These are phyloP conservation scores for Solanum chmielewskii DNA, from an alignment of 257 asterid genomes.

Conservation along the genomic window DNA sequence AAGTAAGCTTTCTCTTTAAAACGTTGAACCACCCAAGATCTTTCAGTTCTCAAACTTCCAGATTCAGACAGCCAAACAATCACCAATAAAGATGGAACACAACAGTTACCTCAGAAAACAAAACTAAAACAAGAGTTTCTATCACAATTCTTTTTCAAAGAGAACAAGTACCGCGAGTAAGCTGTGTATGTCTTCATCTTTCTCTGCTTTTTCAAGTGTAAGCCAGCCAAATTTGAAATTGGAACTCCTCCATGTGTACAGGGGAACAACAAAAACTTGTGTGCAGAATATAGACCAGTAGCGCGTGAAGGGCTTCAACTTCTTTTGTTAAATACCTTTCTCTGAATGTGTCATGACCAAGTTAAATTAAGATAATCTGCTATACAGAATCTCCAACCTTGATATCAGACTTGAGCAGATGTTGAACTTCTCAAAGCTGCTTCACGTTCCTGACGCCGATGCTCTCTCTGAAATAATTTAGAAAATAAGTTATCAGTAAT, in stretches of 20 bases:
- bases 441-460: constrained; percentile 47
- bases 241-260: background rate
- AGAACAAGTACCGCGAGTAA: background rate
- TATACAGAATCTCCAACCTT: background rate
- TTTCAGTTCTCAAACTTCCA: background rate
- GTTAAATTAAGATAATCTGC: background rate
- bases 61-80: background rate
- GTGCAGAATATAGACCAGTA: background rate
- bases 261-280: background rate
- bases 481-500: constrained; percentile 9
- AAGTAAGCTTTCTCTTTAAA: constrained; percentile 15
- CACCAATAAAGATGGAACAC: background rate
- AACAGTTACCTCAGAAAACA: background rate
- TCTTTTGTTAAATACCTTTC: background rate
- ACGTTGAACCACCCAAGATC: background rate
- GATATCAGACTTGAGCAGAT: constrained; percentile 7
- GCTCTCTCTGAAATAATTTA: constrained; percentile 42
- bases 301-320: background rate
- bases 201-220: background rate
- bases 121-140: background rate
- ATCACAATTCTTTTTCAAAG: background rate
- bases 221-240: background rate
- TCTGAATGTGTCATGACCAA: background rate
- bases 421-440: constrained; percentile 31
- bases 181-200: background rate